Evolutionary conservation across 805 yeast species (phyloP).

Genomic region (Hanseniaspora lachancei): DNA sequence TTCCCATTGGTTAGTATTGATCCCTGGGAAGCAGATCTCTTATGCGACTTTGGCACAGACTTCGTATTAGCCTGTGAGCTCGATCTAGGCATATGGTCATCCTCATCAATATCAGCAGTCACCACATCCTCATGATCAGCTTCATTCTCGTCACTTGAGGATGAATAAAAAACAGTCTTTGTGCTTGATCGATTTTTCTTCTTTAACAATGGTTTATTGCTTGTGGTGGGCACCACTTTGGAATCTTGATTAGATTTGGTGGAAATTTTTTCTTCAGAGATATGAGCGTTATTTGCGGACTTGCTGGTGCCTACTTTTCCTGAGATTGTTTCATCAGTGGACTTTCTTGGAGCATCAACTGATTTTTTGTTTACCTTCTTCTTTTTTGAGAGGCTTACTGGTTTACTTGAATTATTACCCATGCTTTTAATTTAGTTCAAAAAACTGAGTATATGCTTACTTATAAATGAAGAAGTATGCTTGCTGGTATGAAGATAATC

Average conservation of each 20-base stretch:
- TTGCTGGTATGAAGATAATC: too few species aligned
- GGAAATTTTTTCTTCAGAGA: background rate
- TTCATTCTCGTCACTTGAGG: conserved; percentile 1
- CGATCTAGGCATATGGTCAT: background rate
- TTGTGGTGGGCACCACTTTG: background rate
- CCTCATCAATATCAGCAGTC: conserved; percentile 3
- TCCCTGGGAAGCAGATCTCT: conserved; percentile 8
- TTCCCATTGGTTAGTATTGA: background rate
- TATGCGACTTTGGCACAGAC: background rate
- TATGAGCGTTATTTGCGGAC: background rate
- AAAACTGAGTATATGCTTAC: too few species aligned
- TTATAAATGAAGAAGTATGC: too few species aligned
- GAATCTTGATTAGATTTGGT: background rate
- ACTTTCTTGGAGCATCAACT: background rate
- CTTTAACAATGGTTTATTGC: conserved; percentile 1
- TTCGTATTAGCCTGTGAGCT: background rate
- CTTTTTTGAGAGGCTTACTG: background rate
- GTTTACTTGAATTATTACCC: conserved; percentile 12
- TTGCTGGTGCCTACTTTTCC: background rate
- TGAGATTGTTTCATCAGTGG: background rate
- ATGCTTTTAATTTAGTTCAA: background rate
- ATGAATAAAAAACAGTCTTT: background rate
- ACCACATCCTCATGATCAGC: conserved; percentile 1
- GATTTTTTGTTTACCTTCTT: background rate
- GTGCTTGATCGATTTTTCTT: background rate